Base-by-base conservation (phyloP, 768 basidiomycete species). In the Podaxis pistillaris region DNA sequence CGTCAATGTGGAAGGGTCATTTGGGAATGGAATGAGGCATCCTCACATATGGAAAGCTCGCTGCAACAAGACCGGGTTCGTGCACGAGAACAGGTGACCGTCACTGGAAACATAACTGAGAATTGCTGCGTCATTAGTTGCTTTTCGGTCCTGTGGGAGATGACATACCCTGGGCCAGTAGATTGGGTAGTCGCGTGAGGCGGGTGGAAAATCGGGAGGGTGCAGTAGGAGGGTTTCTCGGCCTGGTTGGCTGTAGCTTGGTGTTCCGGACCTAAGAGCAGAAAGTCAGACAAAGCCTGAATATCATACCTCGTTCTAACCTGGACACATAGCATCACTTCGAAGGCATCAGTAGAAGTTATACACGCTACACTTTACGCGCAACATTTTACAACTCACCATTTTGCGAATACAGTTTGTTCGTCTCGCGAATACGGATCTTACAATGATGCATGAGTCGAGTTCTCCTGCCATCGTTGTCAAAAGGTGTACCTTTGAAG, bases 351-450 rank as follows among this genome's bases (percentile, higher is more conserved):
- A 49, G 44, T 26, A 6, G 28, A 30, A 30, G 28, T 30, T 30
- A 30, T 7, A 30, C 28, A 0, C 28, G 28, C 28, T 30, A 30
- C 28, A 30, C 7, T 30, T 30, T 9, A 46, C 5, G 40, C 37
- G 6, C 56, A 68, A 57, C 74, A 70, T 7, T 15, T 12, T n/a
- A 12, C 9, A 2, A 69, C 78, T 51, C 67, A 83, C 83, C 86
- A 87, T 69, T 83, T 81, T 0, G 74, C 72, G 66, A 86, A 88
- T 50, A 79, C 78, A 0, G 74, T 57, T 65, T 82, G 82, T 53
- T 87, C 84, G 44, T 86, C 83, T 22, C 76, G 76, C 22, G 84
- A 79, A 63, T 88, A 87, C 0, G 86, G 86, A 67, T 88, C 86
- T 83, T 58, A 36, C 87, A 86, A 70, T 88, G 82, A 44, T 26